Evolutionary conservation across 164 flowering plant genomes (phyloP).

Genomic region (Kalanchoe fedtschenkoi): DNA sequence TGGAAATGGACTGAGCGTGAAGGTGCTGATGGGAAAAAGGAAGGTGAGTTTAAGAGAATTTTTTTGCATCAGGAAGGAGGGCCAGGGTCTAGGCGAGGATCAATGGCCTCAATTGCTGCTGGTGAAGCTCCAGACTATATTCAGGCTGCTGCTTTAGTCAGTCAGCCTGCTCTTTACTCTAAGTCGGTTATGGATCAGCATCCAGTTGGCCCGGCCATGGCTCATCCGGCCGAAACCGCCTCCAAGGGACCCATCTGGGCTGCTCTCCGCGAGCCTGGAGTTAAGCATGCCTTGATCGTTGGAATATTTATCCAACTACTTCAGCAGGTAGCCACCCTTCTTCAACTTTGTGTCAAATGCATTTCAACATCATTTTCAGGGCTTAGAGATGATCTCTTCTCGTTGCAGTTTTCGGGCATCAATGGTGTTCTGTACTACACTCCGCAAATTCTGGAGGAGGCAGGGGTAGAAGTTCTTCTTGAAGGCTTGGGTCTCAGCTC

Average conservation of each 20-base stretch:
- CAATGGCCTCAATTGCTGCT: slow-evolving; percentile 42
- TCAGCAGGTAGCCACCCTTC: slow-evolving; percentile 39
- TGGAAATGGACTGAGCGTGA: slow-evolving; percentile 47
- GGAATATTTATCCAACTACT: slow-evolving; percentile 55
- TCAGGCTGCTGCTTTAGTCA: slow-evolving; percentile 59
- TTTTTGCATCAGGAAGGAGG: slow-evolving; percentile 46
- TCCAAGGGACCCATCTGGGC: slow-evolving; percentile 39
- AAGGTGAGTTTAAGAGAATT: slow-evolving; percentile 47
- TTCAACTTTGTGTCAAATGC: not conserved
- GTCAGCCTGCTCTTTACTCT: slow-evolving; percentile 50
- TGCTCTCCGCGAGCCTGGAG: slow-evolving; percentile 53
- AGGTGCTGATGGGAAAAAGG: slow-evolving; percentile 40
- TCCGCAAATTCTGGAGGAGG: slow-evolving; percentile 59
- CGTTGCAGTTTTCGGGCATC: slow-evolving; percentile 52
- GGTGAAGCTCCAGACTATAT: slow-evolving; percentile 28
- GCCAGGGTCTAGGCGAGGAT: slow-evolving; percentile 39
- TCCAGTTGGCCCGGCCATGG: slow-evolving; percentile 41
- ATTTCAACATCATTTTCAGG: not conserved
- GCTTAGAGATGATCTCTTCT: not conserved
- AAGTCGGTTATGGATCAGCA: slow-evolving; percentile 30
- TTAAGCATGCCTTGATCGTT: slow-evolving; percentile 50
- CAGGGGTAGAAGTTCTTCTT: slow-evolving; percentile 55
- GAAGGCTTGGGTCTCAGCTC: slow-evolving; percentile 36
- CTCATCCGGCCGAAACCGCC: slow-evolving; percentile 41
- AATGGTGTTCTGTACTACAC: slow-evolving; percentile 64